Evolutionary conservation across 2,329 filamentous ascomycete species (phyloP), one percentile per base, ranked within the genome.

Genomic region (Colletotrichum sp.): DNA sequence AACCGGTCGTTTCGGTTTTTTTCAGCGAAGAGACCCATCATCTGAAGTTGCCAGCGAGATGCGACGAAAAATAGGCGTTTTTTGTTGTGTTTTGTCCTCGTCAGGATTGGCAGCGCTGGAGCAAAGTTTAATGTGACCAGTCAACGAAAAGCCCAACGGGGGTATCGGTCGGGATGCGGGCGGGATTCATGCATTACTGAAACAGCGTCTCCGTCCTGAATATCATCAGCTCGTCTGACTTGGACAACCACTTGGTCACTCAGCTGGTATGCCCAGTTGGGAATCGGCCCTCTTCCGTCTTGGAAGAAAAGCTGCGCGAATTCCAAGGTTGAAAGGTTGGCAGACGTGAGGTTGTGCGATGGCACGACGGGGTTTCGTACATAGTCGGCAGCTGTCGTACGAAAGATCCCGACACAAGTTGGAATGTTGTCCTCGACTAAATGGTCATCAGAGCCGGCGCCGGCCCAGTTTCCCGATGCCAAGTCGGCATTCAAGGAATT

Each of bases 1-100:
- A 38, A 34, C 27, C 21, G 8, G 16, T 21, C 13, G 15, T n/a
- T n/a, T 66, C 34, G 57, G 68, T 6, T 21, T 29, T 29, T 21
- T 21, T 15, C 12, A 27, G 31, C 54, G 55, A 29, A 8, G 24
- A 54, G 34, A n/a, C 21, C 72, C 29, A 67, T 72, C 72, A 72
- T 74, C 69, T 72, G 69, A 74, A 72, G 57, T 72, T n/a, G 21
- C 16, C 5, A 8, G 24, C 8, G 18, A 73, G 36, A 72, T 74
- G 29, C 63, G 72, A 71, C 58, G 68, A 67, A 67, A 59, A 54
- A 33, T 24, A 27, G 27, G 9, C 13, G 34, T 34, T 43, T 8
- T 61, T 36, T 8, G 58, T 29, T 12, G 64, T 38, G 13, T 34
- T 15, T 29, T n/a, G n/a, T 31, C 21, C 6, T 8, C 16, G 21